Conservation (phyloP, 2,329 filamentous ascomycete species). For the Eurotiales sp. region DNA sequence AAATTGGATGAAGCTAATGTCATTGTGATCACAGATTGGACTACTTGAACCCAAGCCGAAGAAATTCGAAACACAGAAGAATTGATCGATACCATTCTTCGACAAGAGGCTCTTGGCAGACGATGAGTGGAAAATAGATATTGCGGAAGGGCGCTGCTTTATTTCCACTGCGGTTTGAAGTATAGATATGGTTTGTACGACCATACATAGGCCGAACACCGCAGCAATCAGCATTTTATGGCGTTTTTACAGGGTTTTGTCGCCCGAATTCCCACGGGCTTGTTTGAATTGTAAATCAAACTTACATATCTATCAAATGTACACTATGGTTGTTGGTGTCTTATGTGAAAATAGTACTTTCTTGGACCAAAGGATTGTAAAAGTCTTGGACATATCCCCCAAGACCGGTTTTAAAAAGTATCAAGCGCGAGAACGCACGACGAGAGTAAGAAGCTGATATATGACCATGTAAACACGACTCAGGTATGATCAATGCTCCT, state of each 20-base stretch:
- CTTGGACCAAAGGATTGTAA: too few species aligned
- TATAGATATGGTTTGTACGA: not conserved
- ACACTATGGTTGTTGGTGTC: not conserved
- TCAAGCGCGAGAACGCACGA: too few species aligned
- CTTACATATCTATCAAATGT: constrained; percentile 1
- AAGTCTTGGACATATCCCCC: too few species aligned
- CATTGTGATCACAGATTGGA: constrained; percentile 6
- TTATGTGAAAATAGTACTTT: not conserved
- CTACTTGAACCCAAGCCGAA: constrained; percentile 14
- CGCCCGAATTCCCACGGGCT: not conserved
- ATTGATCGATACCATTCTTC: not conserved
- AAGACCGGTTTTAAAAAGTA: too few species aligned
- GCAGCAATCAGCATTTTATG: constrained; percentile 9
- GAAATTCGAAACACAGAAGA: constrained; percentile 11
- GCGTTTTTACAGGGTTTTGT: not conserved
- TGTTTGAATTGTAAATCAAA: not conserved
- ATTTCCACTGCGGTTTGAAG: not conserved
- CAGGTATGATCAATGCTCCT: not conserved
- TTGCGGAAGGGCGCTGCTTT: not conserved
- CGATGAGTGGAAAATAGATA: not conserved
- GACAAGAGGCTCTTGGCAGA: not conserved
- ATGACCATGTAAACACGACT: too few species aligned
- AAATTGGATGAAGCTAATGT: not conserved
- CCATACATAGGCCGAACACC: not conserved
- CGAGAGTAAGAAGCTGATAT: too few species aligned